phyloP scores from a whole-genome alignment of 345 rosid species.

The Carallia brachiata region DNA sequence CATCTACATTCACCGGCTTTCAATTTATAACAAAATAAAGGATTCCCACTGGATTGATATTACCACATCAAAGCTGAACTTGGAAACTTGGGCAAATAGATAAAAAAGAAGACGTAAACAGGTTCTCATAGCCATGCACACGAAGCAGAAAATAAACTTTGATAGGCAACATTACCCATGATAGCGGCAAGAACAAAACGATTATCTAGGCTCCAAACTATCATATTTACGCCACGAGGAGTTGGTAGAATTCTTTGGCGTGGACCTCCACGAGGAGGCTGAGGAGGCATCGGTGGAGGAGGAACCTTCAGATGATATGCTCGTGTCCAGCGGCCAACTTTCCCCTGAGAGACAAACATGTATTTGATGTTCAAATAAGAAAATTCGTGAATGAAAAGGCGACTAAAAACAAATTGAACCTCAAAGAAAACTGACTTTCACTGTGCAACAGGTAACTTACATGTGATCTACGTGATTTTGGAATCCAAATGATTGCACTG shows the following conservation, averaged over 20 bases:
- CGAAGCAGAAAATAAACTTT: too few species aligned
- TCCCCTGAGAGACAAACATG: conserved; percentile 52
- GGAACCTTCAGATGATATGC: conserved; percentile 98
- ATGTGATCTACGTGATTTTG: conserved; percentile 88
- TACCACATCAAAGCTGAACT: too few species aligned
- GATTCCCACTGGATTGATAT: too few species aligned
- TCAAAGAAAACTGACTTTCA: neutral
- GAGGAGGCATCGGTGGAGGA: conserved; percentile 97
- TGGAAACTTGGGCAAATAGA: too few species aligned
- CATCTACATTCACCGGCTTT: neutral
- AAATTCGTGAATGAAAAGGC: neutral
- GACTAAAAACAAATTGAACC: neutral
- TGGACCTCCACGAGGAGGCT: conserved; percentile 95
- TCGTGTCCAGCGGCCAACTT: conserved; percentile 81
- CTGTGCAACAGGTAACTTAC: conserved; percentile 40
- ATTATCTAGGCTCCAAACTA: conserved; percentile 96
- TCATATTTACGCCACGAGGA: conserved; percentile 99
- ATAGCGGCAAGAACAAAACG: conserved; percentile 99
- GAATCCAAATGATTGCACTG: conserved; percentile 99
- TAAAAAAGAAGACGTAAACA: too few species aligned
- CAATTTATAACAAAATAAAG: too few species aligned
- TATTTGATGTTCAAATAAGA: conserved; percentile 4
- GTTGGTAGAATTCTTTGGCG: conserved; percentile 97
- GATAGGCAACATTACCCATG: conserved; percentile 60
- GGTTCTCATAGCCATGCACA: too few species aligned